A percentile compares a stretch with the other conserved stretches of the same genome.
Conservation (phyloP, 192 early-diverging fungal species). For the Umbelopsis sp. region DNA sequence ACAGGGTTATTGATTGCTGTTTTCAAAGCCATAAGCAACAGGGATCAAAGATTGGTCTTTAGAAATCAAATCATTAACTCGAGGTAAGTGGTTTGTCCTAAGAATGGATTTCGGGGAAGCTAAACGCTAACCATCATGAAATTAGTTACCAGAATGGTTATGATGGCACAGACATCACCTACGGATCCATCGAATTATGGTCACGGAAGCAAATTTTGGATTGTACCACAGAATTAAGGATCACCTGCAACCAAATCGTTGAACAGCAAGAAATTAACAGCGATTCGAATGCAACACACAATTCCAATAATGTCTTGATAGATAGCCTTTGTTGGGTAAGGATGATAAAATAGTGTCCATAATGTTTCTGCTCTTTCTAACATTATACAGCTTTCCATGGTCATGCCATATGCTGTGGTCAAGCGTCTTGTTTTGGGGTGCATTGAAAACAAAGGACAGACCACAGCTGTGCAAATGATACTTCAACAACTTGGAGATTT, state of each 20-base stretch:
- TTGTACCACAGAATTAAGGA: background rate
- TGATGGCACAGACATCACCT: background rate
- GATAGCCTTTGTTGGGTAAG: constrained; percentile 11
- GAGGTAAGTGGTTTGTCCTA: background rate
- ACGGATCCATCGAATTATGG: background rate
- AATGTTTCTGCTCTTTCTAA: background rate
- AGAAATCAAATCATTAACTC: background rate
- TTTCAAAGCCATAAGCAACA: background rate
- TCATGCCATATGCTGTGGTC: constrained; percentile 4
- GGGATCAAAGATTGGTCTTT: background rate
- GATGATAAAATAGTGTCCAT: background rate
- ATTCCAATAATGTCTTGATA: background rate
- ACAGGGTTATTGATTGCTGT: background rate
- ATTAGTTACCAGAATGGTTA: background rate
- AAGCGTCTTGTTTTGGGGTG: background rate
- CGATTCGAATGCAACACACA: background rate
- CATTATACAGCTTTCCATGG: background rate
- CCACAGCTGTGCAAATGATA: background rate
- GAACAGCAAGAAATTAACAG: background rate
- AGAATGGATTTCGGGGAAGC: background rate
- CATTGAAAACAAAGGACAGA: constrained; percentile 1
- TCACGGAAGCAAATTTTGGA: background rate
- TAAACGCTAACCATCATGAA: background rate
- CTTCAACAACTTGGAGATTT: background rate
- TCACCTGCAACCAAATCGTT: constrained; percentile 1